Evolutionary conservation across 208 protist species (phyloP), one percentile per base, ranked within the genome.

Genomic region (Wallacemonas sp.): DNA sequence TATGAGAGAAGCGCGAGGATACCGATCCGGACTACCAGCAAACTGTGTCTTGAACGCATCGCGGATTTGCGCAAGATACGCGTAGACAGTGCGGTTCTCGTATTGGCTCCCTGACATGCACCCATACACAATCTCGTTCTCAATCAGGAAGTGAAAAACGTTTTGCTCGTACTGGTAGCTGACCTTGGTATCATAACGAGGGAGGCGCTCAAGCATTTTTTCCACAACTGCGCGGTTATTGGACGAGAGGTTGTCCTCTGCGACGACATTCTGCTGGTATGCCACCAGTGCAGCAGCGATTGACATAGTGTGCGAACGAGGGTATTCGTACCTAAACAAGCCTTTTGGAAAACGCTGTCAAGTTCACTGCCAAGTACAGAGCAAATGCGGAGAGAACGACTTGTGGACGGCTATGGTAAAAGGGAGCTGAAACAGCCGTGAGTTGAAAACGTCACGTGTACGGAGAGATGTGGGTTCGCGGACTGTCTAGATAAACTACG

Each of bases 101-200:
- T 89, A 88, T 19, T 80, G 58, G 8, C 33, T 67, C 2, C 76
- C 69, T 9, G 87, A 81, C 1, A 84, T 63, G 71, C 89, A 95
- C 6, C 80, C 73, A 54, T 92, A 96, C 17, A 89, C 73, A 27
- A 94, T 76, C 46, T 88, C 81, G 39, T 94, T 89, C 63, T 96
- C 87, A 30, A 96, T 71, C 3, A 93, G 42, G 68, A 91, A 96
- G 62, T 96, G 91, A 60, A 81, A 93, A 15, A 83, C 73, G 21
- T 78, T 70, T 27, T 71, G 54, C 29, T 88, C 84, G 52, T 91
- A 88, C 52, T 91, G 79, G 53, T 93, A 96, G 55, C 79, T 91
- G 29, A 89, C 79, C 45, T 89, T 89, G 0, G 77, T 78, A 54
- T 94, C 85, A 26, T 90, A 71, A 1, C 81, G 60, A 26, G 91